Conservation (phyloP, 192 early-diverging fungal genomes). For the Mortierella hygrophila region DNA sequence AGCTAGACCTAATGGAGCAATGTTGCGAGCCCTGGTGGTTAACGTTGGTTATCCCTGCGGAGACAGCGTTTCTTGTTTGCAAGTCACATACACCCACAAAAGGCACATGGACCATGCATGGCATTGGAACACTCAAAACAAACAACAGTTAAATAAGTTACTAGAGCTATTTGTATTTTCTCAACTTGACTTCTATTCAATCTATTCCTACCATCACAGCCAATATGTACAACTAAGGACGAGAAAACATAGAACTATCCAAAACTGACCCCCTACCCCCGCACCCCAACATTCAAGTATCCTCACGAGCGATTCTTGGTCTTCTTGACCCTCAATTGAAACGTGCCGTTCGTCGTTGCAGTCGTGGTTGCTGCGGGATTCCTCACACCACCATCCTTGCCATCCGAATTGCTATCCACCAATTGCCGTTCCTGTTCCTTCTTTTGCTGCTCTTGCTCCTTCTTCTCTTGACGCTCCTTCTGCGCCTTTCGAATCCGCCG, state of each 20-base stretch:
- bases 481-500: background rate
- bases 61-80: too few species aligned
- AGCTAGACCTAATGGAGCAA: too few species aligned
- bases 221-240: background rate
- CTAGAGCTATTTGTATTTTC: too few species aligned
- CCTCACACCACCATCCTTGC: background rate
- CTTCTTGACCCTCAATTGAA: conserved; percentile 19
- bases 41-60: too few species aligned
- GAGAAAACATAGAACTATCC: background rate
- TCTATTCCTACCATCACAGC: background rate
- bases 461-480: background rate
- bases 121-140: too few species aligned
- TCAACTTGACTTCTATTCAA: too few species aligned
- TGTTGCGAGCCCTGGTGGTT: too few species aligned
- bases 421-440: background rate
- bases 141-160: too few species aligned
- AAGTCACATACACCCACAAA: too few species aligned
- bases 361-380: background rate
- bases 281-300: background rate
- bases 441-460: background rate
- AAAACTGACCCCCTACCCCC: too few species aligned
- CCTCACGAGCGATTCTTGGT: background rate
- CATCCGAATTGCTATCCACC: background rate
- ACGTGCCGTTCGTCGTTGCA: background rate
- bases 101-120: too few species aligned